Evolutionary conservation across 1,284 basidiomycete genomes (phyloP).

Genomic region (Sanghuangporus weigelae): DNA sequence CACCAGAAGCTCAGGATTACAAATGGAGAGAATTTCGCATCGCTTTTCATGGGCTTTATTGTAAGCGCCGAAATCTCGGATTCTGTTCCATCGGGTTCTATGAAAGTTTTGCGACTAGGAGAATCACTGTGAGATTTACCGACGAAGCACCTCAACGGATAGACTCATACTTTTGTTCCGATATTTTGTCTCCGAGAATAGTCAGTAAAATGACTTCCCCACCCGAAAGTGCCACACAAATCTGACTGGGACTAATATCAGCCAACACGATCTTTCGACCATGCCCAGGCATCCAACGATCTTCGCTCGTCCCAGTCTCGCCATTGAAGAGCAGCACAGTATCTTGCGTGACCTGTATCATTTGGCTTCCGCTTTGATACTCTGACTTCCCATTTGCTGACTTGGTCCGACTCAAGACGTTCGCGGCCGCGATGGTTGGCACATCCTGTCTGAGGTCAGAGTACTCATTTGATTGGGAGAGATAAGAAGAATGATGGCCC

Average conservation of each 20-base stretch:
- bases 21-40: slow-evolving; percentile 40
- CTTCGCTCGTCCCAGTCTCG: neutral
- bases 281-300: slow-evolving; percentile 5
- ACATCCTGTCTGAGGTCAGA: slow-evolving; percentile 41
- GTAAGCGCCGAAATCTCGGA: slow-evolving; percentile 63
- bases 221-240: slow-evolving; percentile 11
- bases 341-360: slow-evolving; percentile 68
- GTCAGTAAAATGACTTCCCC: slow-evolving; percentile 13
- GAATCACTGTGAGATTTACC: neutral
- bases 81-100: slow-evolving; percentile 18
- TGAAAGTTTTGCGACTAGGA: slow-evolving; percentile 20
- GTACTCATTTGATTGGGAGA: slow-evolving; percentile 31
- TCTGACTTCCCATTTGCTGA: slow-evolving; percentile 25
- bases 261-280: slow-evolving; percentile 13
- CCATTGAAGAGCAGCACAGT: slow-evolving; percentile 7
- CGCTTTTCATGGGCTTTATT: slow-evolving; percentile 47
- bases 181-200: slow-evolving; percentile 4
- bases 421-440: slow-evolving; percentile 64
- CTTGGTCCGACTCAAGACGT: slow-evolving; percentile 40
- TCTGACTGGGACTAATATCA: slow-evolving; percentile 17
- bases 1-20: slow-evolving; percentile 78
- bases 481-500: slow-evolving; percentile 30
- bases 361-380: slow-evolving; percentile 48
- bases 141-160: neutral
- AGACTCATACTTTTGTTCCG: slow-evolving; percentile 9